Evolutionary conservation across 1,284 basidiomycete species (phyloP).

Genomic region (Cutaneotrichosporon cavernicola): DNA sequence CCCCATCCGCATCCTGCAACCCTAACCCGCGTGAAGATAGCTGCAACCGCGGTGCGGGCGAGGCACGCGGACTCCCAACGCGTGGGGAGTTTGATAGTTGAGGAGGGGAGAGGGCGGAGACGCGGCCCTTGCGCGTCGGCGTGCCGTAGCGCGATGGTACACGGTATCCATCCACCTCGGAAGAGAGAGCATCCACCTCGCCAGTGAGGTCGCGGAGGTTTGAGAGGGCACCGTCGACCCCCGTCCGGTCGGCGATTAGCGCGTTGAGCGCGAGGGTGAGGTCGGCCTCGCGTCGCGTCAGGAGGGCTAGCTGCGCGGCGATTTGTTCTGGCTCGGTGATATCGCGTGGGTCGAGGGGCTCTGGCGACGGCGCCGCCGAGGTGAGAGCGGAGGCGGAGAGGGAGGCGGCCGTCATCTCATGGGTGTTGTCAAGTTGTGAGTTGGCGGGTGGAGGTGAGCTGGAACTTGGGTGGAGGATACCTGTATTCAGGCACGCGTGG

Average conservation of each 20-base stretch:
- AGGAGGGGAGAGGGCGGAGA: background rate
- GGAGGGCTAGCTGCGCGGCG: constrained; percentile 54
- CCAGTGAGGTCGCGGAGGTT: constrained; percentile 66
- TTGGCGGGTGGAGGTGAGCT: constrained; percentile 4
- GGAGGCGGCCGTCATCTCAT: constrained; percentile 6
- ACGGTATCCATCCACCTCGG: constrained; percentile 59
- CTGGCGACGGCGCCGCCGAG: constrained; percentile 22
- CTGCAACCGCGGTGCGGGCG: background rate
- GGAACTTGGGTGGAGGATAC: constrained; percentile 1
- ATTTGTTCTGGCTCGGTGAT: constrained; percentile 47
- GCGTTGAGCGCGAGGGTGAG: constrained; percentile 73
- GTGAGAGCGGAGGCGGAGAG: constrained; percentile 17
- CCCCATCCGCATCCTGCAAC: constrained; percentile 28
- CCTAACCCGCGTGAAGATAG: constrained; percentile 30
- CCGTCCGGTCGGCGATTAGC: constrained; percentile 67
- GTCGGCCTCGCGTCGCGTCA: constrained; percentile 73
- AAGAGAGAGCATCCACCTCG: constrained; percentile 63
- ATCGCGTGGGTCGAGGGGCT: constrained; percentile 35
- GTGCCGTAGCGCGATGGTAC: background rate
- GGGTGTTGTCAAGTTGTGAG: background rate
- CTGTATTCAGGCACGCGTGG: background rate
- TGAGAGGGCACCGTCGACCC: constrained; percentile 64
- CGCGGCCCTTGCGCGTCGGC: constrained; percentile 3
- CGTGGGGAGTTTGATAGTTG: background rate
- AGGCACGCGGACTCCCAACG: background rate